Conservation (phyloP, 352 stramenopile species). For the Globisporangium takayamanum region DNA sequence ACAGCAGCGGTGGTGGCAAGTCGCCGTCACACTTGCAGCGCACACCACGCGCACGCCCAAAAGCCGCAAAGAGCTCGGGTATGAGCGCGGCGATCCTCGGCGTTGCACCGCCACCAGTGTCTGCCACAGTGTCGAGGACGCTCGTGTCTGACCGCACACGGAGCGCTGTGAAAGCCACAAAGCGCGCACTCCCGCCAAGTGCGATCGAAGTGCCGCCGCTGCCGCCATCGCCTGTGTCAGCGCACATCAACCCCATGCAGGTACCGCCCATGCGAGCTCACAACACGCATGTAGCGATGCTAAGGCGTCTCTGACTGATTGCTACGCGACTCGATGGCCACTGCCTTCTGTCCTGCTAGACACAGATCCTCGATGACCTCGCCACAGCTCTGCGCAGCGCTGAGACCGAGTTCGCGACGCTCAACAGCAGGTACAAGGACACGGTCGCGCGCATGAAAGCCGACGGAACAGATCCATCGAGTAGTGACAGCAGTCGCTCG, state of each 20-base stretch:
- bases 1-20: not conserved
- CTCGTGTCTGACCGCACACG: slow-evolving; percentile 10
- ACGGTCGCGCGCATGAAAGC: slow-evolving; percentile 34
- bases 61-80: not conserved
- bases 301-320: not conserved
- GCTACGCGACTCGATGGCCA: not conserved
- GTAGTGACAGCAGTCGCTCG: slow-evolving; percentile 8
- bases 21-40: not conserved
- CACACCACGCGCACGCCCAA: not conserved
- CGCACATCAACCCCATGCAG: slow-evolving; percentile 48
- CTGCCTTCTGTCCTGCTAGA: slow-evolving; percentile 12
- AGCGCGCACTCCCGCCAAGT: slow-evolving; percentile 18
- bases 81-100: slow-evolving; percentile 17
- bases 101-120: not conserved
- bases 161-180: not conserved
- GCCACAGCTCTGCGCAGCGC: slow-evolving; percentile 26
- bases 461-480: slow-evolving; percentile 2
- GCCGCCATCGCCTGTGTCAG: slow-evolving; percentile 17
- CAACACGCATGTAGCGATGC: not conserved
- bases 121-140: not conserved
- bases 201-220: slow-evolving; percentile 35
- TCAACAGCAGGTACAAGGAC: slow-evolving; percentile 38
- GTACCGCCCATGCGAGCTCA: slow-evolving; percentile 12
- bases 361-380: slow-evolving; percentile 59
- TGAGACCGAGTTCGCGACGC: slow-evolving; percentile 37